Base-by-base conservation (phyloP, 2,329 filamentous ascomycete genomes). In the Fusarium decemcellulare region DNA sequence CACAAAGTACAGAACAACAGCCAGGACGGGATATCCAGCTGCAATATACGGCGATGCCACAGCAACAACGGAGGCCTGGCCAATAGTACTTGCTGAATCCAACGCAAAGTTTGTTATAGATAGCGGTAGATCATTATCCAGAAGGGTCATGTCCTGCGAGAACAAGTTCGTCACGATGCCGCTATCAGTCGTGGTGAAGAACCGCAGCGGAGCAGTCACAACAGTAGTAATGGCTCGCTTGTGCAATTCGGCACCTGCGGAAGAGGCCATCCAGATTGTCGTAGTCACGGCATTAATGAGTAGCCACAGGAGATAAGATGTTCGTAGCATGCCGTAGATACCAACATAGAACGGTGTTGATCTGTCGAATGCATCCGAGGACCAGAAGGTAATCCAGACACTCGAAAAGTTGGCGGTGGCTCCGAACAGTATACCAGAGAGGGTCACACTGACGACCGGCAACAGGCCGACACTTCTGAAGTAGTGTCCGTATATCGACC, bases 21-120 rank as follows among this genome's bases (percentile, higher is more conserved):
- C 63, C 3, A 90, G 71, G 4, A 86, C 75, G 0, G 88, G 88
- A 60, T 89, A 86, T 0, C 80, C 79, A 23, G 86, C 80, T 0
- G 83, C 82, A 0, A 87, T 78, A 56, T 83, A 87, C 63, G 71
- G 83, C 67, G 67, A 83, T 65, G 69, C 72, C 1, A 75, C 74
- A 0, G 81, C 82, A 39, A 89, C 84, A 3, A 90, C 77, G 8
- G 78, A 78, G n/a, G 84, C 81, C 67, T 84, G 82, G 7, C 83
- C 83, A 6, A 86, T 68, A 2, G 73, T 62, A 14, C 70, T 63
- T 5, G 76, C 74, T 1, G 44, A 23, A 2, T 73, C 62, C 4
- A 68, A n/a, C 2, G 32, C 62, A 6, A 76, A 51, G 47, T 82
- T 82, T 1, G 77, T 64, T 1, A 83, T 51, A 0, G 78, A 61